These are phyloP conservation scores for Solanum ossicruentum DNA, from an alignment of 257 asterid genomes.

Conservation along the genomic window DNA sequence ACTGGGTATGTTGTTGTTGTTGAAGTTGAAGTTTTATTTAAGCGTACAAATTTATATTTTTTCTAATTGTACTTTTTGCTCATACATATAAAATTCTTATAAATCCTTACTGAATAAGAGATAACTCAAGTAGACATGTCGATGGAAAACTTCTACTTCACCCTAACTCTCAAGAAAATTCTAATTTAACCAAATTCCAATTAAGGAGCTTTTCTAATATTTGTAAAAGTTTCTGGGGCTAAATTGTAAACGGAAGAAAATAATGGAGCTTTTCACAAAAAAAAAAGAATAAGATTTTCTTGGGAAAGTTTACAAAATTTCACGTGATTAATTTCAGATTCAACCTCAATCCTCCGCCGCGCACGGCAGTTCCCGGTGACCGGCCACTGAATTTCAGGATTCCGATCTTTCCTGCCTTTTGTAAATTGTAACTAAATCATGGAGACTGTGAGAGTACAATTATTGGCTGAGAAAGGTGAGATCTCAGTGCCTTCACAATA, in stretches of 20 bases:
- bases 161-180: too few relatives aligned
- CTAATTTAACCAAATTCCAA: too few relatives aligned
- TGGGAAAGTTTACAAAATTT: background rate
- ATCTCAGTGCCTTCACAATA: constrained; percentile 50
- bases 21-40: too few relatives aligned
- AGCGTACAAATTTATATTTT: too few relatives aligned
- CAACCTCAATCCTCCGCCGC: background rate
- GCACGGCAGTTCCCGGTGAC: background rate
- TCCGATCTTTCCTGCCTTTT: background rate
- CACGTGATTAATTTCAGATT: background rate
- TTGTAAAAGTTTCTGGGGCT: background rate
- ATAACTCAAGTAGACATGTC: too few relatives aligned
- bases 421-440: background rate
- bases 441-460: constrained; percentile 45
- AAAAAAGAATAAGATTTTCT: background rate
- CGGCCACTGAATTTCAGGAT: background rate
- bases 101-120: too few relatives aligned
- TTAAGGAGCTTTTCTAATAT: too few relatives aligned
- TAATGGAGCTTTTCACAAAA: background rate
- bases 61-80: too few relatives aligned
- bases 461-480: constrained; percentile 31
- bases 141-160: too few relatives aligned
- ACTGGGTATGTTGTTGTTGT: too few relatives aligned
- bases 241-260: background rate
- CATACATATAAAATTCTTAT: too few relatives aligned